Base-by-base conservation (phyloP, 495 filamentous ascomycete species). In the Saxophila tyrrhenica region DNA sequence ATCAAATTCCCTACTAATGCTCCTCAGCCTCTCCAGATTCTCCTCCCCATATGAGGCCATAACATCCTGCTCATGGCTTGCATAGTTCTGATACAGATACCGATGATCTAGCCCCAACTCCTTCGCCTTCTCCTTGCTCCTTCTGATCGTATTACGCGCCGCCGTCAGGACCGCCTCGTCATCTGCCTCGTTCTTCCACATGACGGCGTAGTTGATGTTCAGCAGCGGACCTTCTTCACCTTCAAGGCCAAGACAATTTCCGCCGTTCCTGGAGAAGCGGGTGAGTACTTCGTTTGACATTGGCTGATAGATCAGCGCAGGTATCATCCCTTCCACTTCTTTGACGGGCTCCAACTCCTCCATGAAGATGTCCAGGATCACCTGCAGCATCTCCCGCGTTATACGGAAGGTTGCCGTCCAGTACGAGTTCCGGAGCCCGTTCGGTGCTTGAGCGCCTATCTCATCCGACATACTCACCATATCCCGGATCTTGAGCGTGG, bases 1-100 rank as follows among this genome's bases (percentile, higher is more conserved):
- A 54, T 80, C 77, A 56, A 75, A 80, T 59, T 72, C 70, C 51
- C 61, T 59, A 3, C 67, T 70, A 35, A 72, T 66, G 19, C 52
- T 47, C 32, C 59, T 54, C 48, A 81, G 59, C 21, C 61, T 54
- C 42, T 55, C 45, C 32, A 69, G 52, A 56, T 71, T 78, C 19
- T 67, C 64, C 20, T 39, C 61, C 0, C 77, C 77, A 64, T 78
- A 80, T 5, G 75, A 69, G 0, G 51, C 62, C 15, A 78, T 69
- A 0, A 69, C 65, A 53, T 75, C 63, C 63, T 78, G 77, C 11
- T 48, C 60, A 7, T 17, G 45, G 22, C 65, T 62, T 5, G 75
- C 72, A 57, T 78, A 68, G 57, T 73, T 75, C 48, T 71, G 35
- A 53, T 68, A 71, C 15, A 57, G 55, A 44, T 51, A 74, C 2